These are phyloP conservation scores for Bidens hawaiensis DNA, from an alignment of 140 eudicot species.

Conservation along the genomic window DNA sequence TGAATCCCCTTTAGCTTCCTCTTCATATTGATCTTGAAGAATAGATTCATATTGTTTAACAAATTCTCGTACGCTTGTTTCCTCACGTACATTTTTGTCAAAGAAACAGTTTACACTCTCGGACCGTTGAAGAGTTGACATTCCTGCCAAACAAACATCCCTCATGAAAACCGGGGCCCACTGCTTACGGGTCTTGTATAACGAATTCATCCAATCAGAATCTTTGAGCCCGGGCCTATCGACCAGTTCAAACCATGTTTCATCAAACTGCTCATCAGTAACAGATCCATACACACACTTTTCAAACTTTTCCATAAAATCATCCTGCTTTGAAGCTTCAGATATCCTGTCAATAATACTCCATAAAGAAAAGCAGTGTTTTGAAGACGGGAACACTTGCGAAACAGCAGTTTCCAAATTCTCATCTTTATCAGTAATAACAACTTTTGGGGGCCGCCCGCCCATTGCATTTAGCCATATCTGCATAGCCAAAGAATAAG, in stretches of 20 bases:
- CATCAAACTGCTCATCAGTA: conserved; percentile 62
- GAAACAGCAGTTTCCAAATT: conserved; percentile 36
- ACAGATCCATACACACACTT: conserved; percentile 58
- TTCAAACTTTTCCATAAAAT: conserved; percentile 47
- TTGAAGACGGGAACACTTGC: conserved; percentile 49
- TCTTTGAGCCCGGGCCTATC: conserved; percentile 49
- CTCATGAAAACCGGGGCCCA: conserved; percentile 66
- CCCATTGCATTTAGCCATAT: conserved; percentile 77
- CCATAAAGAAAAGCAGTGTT: conserved; percentile 64
- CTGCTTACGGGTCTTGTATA: conserved; percentile 49
- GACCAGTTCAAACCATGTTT: conserved; percentile 52
- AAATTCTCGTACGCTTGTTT: too few relatives aligned
- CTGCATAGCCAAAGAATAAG: too few relatives aligned
- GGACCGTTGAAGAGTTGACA: conserved; percentile 67
- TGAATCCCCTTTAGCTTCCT: too few relatives aligned
- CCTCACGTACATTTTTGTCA: too few relatives aligned
- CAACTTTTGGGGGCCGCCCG: conserved; percentile 45
- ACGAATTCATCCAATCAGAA: conserved; percentile 47
- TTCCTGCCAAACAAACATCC: too few relatives aligned
- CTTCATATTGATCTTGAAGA: too few relatives aligned
- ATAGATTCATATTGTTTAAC: too few relatives aligned
- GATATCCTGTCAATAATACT: conserved; percentile 53
- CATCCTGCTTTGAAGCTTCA: conserved; percentile 53
- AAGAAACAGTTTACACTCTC: conserved; percentile 79
- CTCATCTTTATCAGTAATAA: conserved; percentile 62